Evolutionary conservation across 441 rosid genomes (phyloP), one percentile per base, ranked within the genome.

Genomic region (Kokia cookei): DNA sequence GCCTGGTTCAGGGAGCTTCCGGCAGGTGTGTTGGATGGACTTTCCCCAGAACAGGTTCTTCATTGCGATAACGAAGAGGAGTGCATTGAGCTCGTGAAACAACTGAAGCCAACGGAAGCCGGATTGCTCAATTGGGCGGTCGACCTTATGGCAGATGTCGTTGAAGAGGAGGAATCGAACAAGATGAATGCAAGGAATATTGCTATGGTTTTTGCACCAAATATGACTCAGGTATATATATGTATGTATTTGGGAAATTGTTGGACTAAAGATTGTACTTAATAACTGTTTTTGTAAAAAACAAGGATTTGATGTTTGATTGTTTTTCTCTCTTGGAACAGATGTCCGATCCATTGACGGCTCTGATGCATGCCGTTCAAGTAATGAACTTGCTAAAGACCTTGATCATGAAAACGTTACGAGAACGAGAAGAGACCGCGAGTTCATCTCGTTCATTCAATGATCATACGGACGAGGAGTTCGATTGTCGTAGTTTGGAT

Each of bases 1-100:
- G 91, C 95, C 47, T 90, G 95, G 91, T 86, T 90, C 73, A 68
- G 95, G 75, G 95, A 90, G 84, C 87, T 90, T 64, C 94, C 95
- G 35, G 84, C 84, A 4, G 93, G 95, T 26, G 86, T 88, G 4
- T 84, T 90, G 3, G 91, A 90, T 40, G 93, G 93, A 70, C 89
- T 87, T 78, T 88, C 93, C 32, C 95, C 90, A 32, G 90, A 90
- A 22, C 76, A 90, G 76, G 95, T 90, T 75, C 83, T 29, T 2
- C 0, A 26, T 40, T 90, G 90, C 73, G 89, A 88, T 73, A 83
- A 86, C 0, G 95, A 82, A 48, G 93, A 90, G 27, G 89, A 85
- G n/a, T 88, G 85, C 2, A 72, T 81, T n/a, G 82, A 87, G 53
- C 91, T 90, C 7, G 84, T 88, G 3, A 87, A 85, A 79, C 91